These are phyloP conservation scores for Blepharisma japonicum DNA, from an alignment of 73 alveolate genomes.

Conservation along the genomic window DNA sequence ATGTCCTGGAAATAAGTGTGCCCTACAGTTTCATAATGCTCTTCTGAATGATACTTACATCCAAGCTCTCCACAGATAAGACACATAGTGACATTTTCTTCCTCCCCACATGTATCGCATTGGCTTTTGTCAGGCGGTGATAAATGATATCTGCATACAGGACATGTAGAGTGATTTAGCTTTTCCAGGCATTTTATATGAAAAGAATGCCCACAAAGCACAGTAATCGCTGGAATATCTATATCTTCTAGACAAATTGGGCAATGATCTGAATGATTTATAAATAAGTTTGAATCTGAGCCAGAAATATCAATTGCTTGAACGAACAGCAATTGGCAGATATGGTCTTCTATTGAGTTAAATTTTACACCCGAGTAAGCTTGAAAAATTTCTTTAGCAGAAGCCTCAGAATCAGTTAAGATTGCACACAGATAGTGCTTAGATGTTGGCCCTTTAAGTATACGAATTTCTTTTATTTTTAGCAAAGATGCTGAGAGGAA, in stretches of 20 bases:
- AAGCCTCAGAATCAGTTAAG: slow-evolving; percentile 14
- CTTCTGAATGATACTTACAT: slow-evolving; percentile 30
- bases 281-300: slow-evolving; percentile 20
- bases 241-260: slow-evolving; percentile 54
- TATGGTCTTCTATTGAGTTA: slow-evolving; percentile 43
- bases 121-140: slow-evolving; percentile 40
- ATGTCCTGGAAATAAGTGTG: slow-evolving; percentile 19
- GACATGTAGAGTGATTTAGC: slow-evolving; percentile 55
- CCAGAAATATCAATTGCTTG: not conserved
- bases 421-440: slow-evolving; percentile 30
- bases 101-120: slow-evolving; percentile 48
- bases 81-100: slow-evolving; percentile 46
- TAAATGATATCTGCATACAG: slow-evolving; percentile 51
- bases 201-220: slow-evolving; percentile 54
- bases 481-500: slow-evolving; percentile 32
- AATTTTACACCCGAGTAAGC: slow-evolving; percentile 30
- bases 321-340: slow-evolving; percentile 25
- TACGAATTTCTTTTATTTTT: slow-evolving; percentile 32
- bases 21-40: not conserved
- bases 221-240: slow-evolving; percentile 24
- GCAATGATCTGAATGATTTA: slow-evolving; percentile 31
- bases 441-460: slow-evolving; percentile 34
- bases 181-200: slow-evolving; percentile 44
- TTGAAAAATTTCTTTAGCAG: slow-evolving; percentile 33
- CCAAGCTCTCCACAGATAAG: slow-evolving; percentile 54